These are phyloP conservation scores for Didymella segeticola DNA, from an alignment of 2,329 filamentous ascomycete genomes.

Conservation along the genomic window DNA sequence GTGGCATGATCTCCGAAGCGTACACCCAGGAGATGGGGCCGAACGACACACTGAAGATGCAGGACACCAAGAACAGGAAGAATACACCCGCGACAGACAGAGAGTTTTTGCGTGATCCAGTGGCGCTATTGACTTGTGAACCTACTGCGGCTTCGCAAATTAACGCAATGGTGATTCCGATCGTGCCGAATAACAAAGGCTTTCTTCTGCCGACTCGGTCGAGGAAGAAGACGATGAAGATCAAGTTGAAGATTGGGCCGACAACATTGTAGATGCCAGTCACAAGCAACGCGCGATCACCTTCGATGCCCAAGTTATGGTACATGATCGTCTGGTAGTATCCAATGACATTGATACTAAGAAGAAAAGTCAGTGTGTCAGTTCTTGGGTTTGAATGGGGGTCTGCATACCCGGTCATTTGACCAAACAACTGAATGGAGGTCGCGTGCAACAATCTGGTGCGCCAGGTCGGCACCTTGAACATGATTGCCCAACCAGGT, in stretches of 20 bases:
- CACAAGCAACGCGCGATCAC: constrained; percentile 60
- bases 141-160: constrained; percentile 66
- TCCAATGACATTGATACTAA: constrained; percentile 62
- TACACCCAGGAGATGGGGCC: constrained; percentile 65
- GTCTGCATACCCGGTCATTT: constrained; percentile 61
- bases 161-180: constrained; percentile 63
- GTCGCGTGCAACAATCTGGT: constrained; percentile 68
- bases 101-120: constrained; percentile 44
- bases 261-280: constrained; percentile 67
- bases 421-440: constrained; percentile 69
- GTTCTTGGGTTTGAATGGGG: neutral
- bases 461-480: constrained; percentile 65
- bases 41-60: constrained; percentile 45
- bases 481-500: constrained; percentile 64
- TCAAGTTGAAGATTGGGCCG: constrained; percentile 63
- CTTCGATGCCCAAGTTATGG: constrained; percentile 63
- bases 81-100: constrained; percentile 68
- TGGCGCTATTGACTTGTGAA: constrained; percentile 39
- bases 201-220: constrained; percentile 60
- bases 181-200: constrained; percentile 61
- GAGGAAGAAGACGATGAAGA: constrained; percentile 66
- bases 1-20: constrained; percentile 68
- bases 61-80: constrained; percentile 64
- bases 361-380: constrained; percentile 9
- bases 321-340: constrained; percentile 70